phyloP scores from a whole-genome alignment of 345 rosid species.

The Durio zibethinus region DNA sequence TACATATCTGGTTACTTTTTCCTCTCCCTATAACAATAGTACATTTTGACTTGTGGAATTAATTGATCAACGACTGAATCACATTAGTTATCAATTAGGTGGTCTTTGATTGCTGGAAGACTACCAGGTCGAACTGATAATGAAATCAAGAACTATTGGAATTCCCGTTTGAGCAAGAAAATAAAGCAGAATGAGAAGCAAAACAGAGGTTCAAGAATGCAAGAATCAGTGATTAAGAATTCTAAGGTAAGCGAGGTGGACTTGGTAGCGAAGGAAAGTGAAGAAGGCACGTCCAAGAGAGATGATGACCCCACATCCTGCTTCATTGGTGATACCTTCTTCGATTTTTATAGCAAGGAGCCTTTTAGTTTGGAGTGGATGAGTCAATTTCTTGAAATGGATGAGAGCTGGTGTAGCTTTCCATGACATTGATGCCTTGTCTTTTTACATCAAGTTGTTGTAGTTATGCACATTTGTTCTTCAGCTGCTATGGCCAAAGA shows the following conservation, averaged over 20 bases:
- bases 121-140: constrained; percentile 53
- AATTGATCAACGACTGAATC: background rate
- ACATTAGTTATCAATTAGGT: constrained; percentile 25
- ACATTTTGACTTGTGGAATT: background rate
- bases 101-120: constrained; percentile 61
- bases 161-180: constrained; percentile 50
- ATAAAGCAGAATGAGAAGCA: constrained; percentile 28
- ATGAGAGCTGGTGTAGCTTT: constrained; percentile 29
- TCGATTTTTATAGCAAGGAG: constrained; percentile 23
- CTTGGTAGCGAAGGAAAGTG: background rate
- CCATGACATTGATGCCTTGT: background rate
- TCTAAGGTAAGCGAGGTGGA: background rate
- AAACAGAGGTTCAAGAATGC: constrained; percentile 2
- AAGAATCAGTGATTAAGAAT: constrained; percentile 7
- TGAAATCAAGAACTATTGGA: constrained; percentile 56
- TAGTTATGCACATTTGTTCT: background rate
- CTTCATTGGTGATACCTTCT: constrained; percentile 15
- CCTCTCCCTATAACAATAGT: background rate
- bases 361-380: constrained; percentile 46
- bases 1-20: background rate
- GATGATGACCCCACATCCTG: constrained; percentile 9
- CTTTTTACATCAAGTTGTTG: background rate
- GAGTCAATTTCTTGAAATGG: constrained; percentile 35
- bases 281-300: constrained; percentile 8
- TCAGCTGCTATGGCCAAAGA: background rate